phyloP scores from a whole-genome alignment of 352 stramenopile genomes.

The Peronosclerospora sorghi region DNA sequence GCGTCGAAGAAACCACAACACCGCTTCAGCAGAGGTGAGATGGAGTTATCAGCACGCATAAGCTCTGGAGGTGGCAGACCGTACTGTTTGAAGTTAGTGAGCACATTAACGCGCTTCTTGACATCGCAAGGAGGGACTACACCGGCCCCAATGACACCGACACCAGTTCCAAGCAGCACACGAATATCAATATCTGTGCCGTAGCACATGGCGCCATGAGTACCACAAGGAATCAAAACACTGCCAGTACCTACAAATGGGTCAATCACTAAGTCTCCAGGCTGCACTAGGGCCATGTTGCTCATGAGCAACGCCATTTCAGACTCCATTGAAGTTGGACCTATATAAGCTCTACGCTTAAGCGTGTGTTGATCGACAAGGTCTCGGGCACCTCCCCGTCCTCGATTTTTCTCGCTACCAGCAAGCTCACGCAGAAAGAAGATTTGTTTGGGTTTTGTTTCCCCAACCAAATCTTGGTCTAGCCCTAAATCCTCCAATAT shows the following conservation, averaged over 20 bases:
- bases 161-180: conserved; percentile 87
- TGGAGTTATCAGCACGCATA: conserved; percentile 87
- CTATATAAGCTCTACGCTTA: conserved; percentile 92
- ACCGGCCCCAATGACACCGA: conserved; percentile 36
- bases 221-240: conserved; percentile 91
- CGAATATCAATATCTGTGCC: conserved; percentile 96
- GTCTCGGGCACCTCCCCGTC: conserved; percentile 52
- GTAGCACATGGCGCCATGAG: conserved; percentile 88
- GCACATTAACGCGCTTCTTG: conserved; percentile 53
- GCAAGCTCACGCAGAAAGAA: conserved; percentile 64
- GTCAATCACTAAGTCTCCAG: conserved; percentile 86
- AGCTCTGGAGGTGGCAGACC: conserved; percentile 89
- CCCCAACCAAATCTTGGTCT: conserved; percentile 28
- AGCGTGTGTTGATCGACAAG: conserved; percentile 87
- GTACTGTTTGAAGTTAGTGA: conserved; percentile 90
- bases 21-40: conserved; percentile 36
- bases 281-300: conserved; percentile 70
- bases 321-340: conserved; percentile 95
- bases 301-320: conserved; percentile 96
- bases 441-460: conserved; percentile 39
- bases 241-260: conserved; percentile 96
- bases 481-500: conserved; percentile 68
- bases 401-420: conserved; percentile 61
- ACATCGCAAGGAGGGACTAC: conserved; percentile 7
- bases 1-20: conserved; percentile 73